Percentiles rank a stretch among this genome's conserved stretches.
Evolutionary conservation across 352 stramenopile species (phyloP).

Genomic region (Phytophthora sp.): DNA sequence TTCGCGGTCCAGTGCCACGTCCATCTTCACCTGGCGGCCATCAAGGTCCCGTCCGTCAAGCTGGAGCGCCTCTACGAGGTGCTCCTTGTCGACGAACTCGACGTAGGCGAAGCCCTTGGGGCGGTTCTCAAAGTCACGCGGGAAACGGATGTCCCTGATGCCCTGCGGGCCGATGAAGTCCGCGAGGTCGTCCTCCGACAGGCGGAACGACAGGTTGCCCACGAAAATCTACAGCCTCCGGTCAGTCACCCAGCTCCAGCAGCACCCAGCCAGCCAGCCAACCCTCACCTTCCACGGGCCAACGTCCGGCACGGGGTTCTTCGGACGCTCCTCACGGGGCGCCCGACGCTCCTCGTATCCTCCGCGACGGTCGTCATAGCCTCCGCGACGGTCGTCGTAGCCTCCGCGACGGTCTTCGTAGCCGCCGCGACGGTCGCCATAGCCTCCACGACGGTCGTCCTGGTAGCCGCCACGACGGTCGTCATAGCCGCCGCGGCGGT

Average conservation of each 20-base stretch:
- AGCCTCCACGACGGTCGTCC: slow-evolving; percentile 21
- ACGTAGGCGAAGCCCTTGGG: slow-evolving; percentile 89
- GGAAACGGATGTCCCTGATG: slow-evolving; percentile 77
- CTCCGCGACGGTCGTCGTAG: slow-evolving; percentile 28
- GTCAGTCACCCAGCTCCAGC: neutral
- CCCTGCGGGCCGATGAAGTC: slow-evolving; percentile 65
- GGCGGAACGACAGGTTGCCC: slow-evolving; percentile 81
- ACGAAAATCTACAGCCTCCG: slow-evolving; percentile 72
- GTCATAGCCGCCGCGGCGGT: slow-evolving; percentile 9
- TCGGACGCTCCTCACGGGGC: slow-evolving; percentile 53
- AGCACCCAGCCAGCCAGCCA: neutral
- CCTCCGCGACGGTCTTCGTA: slow-evolving; percentile 31
- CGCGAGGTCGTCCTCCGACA: slow-evolving; percentile 72
- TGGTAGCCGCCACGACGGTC: slow-evolving; percentile 15
- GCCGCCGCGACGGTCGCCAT: slow-evolving; percentile 23
- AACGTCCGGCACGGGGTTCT: slow-evolving; percentile 81
- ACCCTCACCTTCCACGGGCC: slow-evolving; percentile 75
- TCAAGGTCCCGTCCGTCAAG: slow-evolving; percentile 48
- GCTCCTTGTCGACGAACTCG: slow-evolving; percentile 74
- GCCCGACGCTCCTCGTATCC: slow-evolving; percentile 39
- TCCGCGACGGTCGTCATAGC: slow-evolving; percentile 50
- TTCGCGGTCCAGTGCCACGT: slow-evolving; percentile 70
- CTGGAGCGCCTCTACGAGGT: slow-evolving; percentile 67
- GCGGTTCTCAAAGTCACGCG: slow-evolving; percentile 66
- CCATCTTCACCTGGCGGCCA: slow-evolving; percentile 67